Evolutionary conservation across 2,329 filamentous ascomycete species (phyloP), one percentile per base, ranked within the genome.

Genomic region (Pyrenophora tritici-repentis): DNA sequence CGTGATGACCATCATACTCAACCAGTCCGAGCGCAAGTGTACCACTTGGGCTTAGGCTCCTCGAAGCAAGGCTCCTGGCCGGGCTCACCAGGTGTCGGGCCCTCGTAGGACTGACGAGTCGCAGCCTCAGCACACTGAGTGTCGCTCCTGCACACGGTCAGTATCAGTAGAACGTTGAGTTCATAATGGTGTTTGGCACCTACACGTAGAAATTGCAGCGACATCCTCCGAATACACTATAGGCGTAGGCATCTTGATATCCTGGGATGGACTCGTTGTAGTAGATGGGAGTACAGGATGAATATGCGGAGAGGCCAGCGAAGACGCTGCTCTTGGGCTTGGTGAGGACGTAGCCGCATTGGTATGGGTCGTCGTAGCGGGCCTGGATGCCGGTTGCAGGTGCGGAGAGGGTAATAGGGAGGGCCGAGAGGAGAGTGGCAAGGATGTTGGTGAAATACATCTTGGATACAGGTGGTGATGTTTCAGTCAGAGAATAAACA

Each of bases 321-420:
- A 47, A 55, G 9, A 45, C 29, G n/a, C 48, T 53, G 22, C 48
- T 53, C 42, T 58, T 58, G 8, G 31, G 52, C 4, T n/a, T 32
- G 5, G 55, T 58, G 36, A 56, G 52, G 22, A 50, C 52, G 48
- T 58, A 58, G 40, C 55, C 55, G 33, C 55, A 58, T 18, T 47
- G 49, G 45, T 50, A 45, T 24, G 52, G 51, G 7, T 49, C 55
- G 17, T 26, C 18, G 12, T 46, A 33, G 10, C 13, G 22, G 22
- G 14, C 32, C 9, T 10, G 14, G n/a, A 24, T n/a, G 1, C 32
- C n/a, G 7, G 43, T 17, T 10, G 20, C 4, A 10, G 42, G 50
- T 14, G 51, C 41, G 13, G 43, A 49, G 3, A 50, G 37, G 3
- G 40, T 32, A 1, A 8, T 7, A 0, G 40, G 36, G 14, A 47